These are phyloP conservation scores for Podaxis rugospora DNA, from an alignment of 768 basidiomycete genomes.

Conservation along the genomic window DNA sequence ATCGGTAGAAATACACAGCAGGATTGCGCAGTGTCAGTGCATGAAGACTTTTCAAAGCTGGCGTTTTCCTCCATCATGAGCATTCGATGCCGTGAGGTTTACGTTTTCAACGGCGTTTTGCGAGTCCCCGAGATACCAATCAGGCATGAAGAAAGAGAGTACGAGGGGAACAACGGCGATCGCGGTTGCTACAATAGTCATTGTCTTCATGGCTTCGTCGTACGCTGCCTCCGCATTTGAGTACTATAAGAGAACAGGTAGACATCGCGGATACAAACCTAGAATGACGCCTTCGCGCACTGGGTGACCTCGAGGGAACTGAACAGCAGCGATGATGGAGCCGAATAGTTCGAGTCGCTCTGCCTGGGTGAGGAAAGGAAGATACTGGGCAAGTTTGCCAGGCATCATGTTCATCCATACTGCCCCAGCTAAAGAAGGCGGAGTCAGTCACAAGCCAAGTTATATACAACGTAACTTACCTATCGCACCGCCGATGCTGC, in stretches of 20 bases:
- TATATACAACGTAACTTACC: constrained; percentile 28
- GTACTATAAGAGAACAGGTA: not conserved
- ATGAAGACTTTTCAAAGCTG: no score
- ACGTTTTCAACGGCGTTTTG: constrained; percentile 68
- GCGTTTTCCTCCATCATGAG: no score
- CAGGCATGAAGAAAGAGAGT: constrained; percentile 54
- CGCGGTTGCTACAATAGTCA: constrained; percentile 49
- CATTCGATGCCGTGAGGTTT: constrained; percentile 22
- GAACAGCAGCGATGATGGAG: constrained; percentile 47
- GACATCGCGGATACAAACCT: constrained; percentile 28
- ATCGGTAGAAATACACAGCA: no score
- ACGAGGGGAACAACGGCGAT: constrained; percentile 56
- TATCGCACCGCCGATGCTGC: constrained; percentile 58
- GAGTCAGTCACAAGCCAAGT: not conserved
- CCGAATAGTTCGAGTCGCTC: constrained; percentile 47
- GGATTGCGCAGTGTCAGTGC: no score
- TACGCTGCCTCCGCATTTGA: constrained; percentile 32
- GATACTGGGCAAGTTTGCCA: constrained; percentile 44
- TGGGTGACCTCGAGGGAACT: constrained; percentile 47
- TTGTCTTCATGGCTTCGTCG: constrained; percentile 50
- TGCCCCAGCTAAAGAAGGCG: constrained; percentile 47
- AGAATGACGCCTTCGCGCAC: constrained; percentile 61
- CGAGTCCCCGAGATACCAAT: constrained; percentile 63
- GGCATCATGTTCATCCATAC: constrained; percentile 72
- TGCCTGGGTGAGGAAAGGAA: constrained; percentile 43